These are phyloP conservation scores for Coprinellus aureogranulatus DNA, from an alignment of 768 basidiomycete species.

Conservation along the genomic window DNA sequence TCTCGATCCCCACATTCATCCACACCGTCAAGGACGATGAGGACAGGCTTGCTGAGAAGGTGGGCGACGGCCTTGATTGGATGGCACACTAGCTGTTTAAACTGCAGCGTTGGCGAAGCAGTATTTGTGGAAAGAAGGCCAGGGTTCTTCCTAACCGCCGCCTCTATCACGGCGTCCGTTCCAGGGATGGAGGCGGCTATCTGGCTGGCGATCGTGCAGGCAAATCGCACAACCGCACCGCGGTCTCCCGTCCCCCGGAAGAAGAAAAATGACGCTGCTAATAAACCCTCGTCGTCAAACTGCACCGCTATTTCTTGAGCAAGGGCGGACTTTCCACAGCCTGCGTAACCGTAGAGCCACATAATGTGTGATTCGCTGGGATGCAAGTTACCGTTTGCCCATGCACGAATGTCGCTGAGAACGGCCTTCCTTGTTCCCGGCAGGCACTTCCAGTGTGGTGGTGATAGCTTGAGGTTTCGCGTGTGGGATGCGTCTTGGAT, in stretches of 20 bases:
- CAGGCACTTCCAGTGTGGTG: neutral
- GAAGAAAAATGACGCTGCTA: neutral
- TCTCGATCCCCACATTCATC: neutral
- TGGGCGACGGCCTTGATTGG: neutral
- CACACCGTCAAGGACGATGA: conserved; percentile 1
- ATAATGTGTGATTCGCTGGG: neutral
- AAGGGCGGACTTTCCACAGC: neutral
- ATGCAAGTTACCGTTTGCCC: neutral
- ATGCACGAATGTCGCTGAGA: neutral
- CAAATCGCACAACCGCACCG: neutral
- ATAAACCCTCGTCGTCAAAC: neutral
- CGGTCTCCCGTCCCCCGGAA: neutral
- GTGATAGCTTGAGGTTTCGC: neutral
- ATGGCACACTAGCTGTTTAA: neutral
- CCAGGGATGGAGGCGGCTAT: neutral
- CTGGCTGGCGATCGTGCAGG: neutral
- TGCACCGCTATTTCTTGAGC: neutral
- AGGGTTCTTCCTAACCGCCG: neutral
- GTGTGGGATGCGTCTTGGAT: neutral
- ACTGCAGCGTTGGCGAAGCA: neutral
- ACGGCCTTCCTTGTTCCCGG: neutral
- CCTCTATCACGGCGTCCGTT: neutral
- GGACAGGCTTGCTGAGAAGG: neutral
- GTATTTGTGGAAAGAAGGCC: neutral
- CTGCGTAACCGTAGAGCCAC: neutral